Conservation (phyloP, 768 basidiomycete species). For the Pleurotus pulmonarius region DNA sequence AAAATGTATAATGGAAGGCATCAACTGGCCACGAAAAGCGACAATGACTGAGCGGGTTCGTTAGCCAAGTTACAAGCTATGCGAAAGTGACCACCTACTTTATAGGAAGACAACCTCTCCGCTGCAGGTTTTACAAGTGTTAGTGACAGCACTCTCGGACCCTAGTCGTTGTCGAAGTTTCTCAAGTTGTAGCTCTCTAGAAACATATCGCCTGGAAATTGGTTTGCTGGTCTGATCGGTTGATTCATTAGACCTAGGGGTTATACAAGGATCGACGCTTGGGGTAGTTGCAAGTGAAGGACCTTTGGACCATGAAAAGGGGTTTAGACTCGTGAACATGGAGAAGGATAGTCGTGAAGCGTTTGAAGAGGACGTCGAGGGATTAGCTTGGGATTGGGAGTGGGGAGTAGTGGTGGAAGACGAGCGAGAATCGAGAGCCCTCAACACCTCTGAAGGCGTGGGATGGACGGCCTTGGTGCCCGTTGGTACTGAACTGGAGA, state of each 20-base stretch:
- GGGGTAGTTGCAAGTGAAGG: constrained; percentile 17
- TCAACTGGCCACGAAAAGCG: neutral
- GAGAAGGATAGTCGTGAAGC: constrained; percentile 58
- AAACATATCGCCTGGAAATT: constrained; percentile 36
- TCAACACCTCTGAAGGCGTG: constrained; percentile 34
- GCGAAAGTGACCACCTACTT: constrained; percentile 21
- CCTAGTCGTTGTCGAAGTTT: constrained; percentile 56
- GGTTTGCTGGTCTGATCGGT: neutral
- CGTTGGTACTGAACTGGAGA: constrained; percentile 24
- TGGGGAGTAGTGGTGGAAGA: neutral
- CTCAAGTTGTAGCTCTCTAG: constrained; percentile 64
- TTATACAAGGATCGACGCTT: neutral
- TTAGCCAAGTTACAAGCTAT: neutral
- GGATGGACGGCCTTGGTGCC: constrained; percentile 1
- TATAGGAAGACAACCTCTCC: constrained; percentile 37
- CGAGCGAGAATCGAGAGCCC: constrained; percentile 18
- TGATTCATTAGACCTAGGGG: neutral
- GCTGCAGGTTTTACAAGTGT: constrained; percentile 36
- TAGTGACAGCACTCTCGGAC: constrained; percentile 22
- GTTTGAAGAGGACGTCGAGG: constrained; percentile 34
- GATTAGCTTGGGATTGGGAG: too few relatives aligned
- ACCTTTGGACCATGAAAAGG: constrained; percentile 48
- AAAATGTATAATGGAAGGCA: constrained; percentile 1
- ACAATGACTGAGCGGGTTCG: neutral
- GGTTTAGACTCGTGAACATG: constrained; percentile 57